Base-by-base conservation (phyloP, 331 rosid genomes). In the Cydonia oblonga region DNA sequence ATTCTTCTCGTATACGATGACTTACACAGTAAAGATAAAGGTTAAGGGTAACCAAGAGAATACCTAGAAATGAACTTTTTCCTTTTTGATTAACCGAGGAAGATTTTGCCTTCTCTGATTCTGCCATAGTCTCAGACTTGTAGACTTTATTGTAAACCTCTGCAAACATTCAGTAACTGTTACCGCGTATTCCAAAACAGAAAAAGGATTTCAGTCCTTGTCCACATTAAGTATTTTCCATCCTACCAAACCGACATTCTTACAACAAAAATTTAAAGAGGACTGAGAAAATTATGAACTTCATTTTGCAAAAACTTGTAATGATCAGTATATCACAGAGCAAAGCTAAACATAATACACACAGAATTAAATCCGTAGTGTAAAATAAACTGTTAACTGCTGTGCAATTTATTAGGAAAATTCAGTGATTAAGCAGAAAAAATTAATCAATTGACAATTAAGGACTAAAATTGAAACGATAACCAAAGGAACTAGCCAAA, bases 1-100 rank as follows among this genome's bases (percentile, higher is more conserved):
- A 25, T 46, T 57, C 46, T 44, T 44, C 56, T 52, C 13, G 54
- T 54, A 51, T 67, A 61, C 33, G 20, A 58, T 56, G 71, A 78
- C 81, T 67, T 69, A 25, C 28, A 62, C 57, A 9, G 60, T 13
- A 78, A 75, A 32, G 44, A 57, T 26, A 38, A 18, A 60, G 44
- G 51, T 60, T 38, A 73, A 82, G 65, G 51, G 49, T 38, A 38
- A 67, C 53, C 33, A 49, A 62, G 73, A 73, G 77, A 38, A 68
- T 87, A 92, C 98, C 97, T 83, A 76, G 82, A 40, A 73, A 58
- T 54, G 87, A 78, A 32, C 59, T 83, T 64, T 83, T 88, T 72
- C 85, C 80, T 71, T 87, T 82, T 13, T 75, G 80, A 75, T 85
- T 83, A 42, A 63, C 79, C 51, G 92, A 73, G n/a, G 93, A 69